Evolutionary conservation across 352 stramenopile genomes (phyloP).

Genomic region (Halophytophthora polymorphica): DNA sequence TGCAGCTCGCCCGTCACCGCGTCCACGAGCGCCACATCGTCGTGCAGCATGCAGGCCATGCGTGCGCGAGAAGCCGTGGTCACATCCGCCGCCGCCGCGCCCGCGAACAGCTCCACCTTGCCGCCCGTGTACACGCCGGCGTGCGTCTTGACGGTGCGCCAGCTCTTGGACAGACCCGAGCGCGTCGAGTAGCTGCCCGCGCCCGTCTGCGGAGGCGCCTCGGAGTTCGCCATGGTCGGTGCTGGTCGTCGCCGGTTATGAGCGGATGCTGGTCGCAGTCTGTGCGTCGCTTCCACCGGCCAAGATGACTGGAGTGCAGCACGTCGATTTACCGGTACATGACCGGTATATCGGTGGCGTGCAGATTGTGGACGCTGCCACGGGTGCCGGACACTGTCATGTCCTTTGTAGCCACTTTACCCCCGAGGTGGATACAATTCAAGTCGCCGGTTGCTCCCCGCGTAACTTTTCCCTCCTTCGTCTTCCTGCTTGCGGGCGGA

Average conservation of each 20-base stretch:
- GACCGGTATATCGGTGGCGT: neutral
- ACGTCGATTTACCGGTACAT: neutral
- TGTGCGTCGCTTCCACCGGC: constrained; percentile 10
- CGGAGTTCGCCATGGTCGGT: constrained; percentile 9
- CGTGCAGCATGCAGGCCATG: constrained; percentile 79
- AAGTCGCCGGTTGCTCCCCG: too few relatives aligned
- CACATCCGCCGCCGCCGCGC: constrained; percentile 10
- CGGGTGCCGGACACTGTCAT: too few relatives aligned
- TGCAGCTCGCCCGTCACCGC: constrained; percentile 64
- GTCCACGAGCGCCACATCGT: constrained; percentile 80
- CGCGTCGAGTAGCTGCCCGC: constrained; percentile 55
- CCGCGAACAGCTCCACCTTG: constrained; percentile 68
- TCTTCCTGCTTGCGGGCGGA: too few relatives aligned
- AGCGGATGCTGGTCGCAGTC: constrained; percentile 1
- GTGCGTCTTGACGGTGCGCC: constrained; percentile 73
- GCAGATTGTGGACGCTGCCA: constrained; percentile 4
- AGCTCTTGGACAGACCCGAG: constrained; percentile 76
- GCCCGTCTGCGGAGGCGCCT: constrained; percentile 4
- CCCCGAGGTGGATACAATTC: too few relatives aligned
- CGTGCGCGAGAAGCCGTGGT: constrained; percentile 20
- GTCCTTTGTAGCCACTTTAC: too few relatives aligned
- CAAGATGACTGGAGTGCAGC: constrained; percentile 32
- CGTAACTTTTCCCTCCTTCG: too few relatives aligned
- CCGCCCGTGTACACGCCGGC: constrained; percentile 80
- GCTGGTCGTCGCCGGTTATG: constrained; percentile 9